phyloP scores from a whole-genome alignment of 2,329 filamentous ascomycete species.

The Penicillium corylophilum region DNA sequence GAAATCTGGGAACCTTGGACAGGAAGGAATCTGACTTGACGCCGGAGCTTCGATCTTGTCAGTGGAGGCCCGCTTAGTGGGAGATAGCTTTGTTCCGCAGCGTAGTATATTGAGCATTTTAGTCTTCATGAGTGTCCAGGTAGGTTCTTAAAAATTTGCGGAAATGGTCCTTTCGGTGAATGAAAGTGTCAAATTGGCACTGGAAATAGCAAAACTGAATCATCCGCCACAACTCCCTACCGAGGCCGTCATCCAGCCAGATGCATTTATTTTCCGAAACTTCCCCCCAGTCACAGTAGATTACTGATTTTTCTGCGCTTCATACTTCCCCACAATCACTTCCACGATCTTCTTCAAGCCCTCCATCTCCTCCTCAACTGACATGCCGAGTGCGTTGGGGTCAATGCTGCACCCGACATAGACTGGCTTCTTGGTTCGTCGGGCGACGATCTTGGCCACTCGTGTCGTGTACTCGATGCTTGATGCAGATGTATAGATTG shows the following conservation, averaged over 20 bases:
- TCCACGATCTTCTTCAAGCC: conserved; percentile 74
- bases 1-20: no score
- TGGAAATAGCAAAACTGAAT: not conserved
- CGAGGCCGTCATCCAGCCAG: not conserved
- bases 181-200: not conserved
- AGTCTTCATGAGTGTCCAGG: no score
- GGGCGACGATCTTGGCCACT: conserved; percentile 78
- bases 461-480: conserved; percentile 85
- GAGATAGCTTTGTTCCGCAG: not conserved
- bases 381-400: conserved; percentile 72
- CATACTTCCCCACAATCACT: conserved; percentile 58
- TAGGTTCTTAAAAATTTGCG: not conserved
- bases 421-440: conserved; percentile 68
- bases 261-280: not conserved
- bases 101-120: not conserved
- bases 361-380: conserved; percentile 91
- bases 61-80: not conserved
- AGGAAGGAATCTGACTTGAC: no score
- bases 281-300: not conserved
- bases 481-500: conserved; percentile 69
- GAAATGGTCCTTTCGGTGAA: not conserved
- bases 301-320: conserved; percentile 9
- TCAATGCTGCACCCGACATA: conserved; percentile 90
- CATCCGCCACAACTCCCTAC: not conserved
- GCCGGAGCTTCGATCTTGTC: not conserved